Conservation (phyloP, 139 green algal genomes). For the Astrephomene gubernaculifera region DNA sequence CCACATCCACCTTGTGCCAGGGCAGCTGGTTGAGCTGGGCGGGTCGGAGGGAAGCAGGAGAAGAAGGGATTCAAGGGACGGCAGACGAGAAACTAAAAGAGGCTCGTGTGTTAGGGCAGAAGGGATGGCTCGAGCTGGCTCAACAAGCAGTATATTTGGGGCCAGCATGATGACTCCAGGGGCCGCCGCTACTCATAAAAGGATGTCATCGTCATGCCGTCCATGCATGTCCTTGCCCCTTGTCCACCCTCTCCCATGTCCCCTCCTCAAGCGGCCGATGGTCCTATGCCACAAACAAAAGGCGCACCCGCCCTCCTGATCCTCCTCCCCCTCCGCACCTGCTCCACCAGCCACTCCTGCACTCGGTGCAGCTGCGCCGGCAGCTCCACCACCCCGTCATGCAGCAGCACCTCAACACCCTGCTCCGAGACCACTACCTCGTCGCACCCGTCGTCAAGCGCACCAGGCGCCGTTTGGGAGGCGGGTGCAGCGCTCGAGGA, state of each 20-base stretch:
- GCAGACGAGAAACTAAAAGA: background rate
- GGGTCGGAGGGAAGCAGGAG: background rate
- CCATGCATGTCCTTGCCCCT: too few species aligned
- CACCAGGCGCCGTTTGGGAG: background rate
- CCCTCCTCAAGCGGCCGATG: too few species aligned
- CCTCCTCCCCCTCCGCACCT: background rate
- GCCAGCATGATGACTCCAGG: too few species aligned
- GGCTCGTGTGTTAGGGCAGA: too few species aligned
- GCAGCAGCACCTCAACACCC: slow-evolving; percentile 28
- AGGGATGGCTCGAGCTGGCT: too few species aligned
- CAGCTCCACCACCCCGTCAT: slow-evolving; percentile 33
- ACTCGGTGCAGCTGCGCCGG: slow-evolving; percentile 19
- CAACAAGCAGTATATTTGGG: too few species aligned
- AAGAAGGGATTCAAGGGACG: background rate
- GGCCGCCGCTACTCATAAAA: too few species aligned
- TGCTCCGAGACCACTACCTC: slow-evolving; percentile 30
- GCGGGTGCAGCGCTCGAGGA: background rate
- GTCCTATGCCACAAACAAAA: too few species aligned
- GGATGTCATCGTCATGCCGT: too few species aligned
- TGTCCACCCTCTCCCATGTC: too few species aligned
- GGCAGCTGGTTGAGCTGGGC: slow-evolving; percentile 45
- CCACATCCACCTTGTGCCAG: slow-evolving; percentile 48
- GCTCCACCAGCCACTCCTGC: slow-evolving; percentile 47
- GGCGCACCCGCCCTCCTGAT: background rate
- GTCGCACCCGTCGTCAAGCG: slow-evolving; percentile 1